Evolutionary conservation across 192 early-diverging fungal genomes (phyloP).

Genomic region (Coemansia sp.): DNA sequence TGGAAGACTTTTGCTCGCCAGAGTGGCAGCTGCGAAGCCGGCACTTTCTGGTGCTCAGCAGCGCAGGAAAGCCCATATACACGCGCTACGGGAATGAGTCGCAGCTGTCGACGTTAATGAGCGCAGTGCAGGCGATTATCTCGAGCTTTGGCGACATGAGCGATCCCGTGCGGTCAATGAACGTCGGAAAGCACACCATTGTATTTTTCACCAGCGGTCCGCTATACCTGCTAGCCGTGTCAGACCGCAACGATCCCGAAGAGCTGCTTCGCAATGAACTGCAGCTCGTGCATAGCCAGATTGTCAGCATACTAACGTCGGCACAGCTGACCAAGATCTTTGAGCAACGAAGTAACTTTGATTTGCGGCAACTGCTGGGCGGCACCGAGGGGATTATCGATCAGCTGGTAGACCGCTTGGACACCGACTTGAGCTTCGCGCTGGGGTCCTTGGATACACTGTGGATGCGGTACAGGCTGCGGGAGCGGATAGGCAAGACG

Average conservation of each 20-base stretch:
- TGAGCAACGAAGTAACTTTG: constrained; percentile 82
- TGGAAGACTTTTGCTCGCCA: constrained; percentile 43
- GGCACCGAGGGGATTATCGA: constrained; percentile 82
- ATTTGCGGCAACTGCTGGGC: constrained; percentile 78
- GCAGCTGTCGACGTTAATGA: constrained; percentile 82
- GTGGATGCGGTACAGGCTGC: constrained; percentile 62
- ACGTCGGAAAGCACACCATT: constrained; percentile 68
- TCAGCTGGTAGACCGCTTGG: constrained; percentile 69
- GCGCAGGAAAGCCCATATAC: constrained; percentile 94
- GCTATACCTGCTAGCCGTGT: constrained; percentile 81
- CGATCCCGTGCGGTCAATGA: constrained; percentile 65
- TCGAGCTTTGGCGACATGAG: constrained; percentile 81
- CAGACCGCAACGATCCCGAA: constrained; percentile 76
- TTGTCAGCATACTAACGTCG: constrained; percentile 78
- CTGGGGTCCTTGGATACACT: constrained; percentile 75
- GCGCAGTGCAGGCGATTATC: constrained; percentile 85
- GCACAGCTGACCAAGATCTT: constrained; percentile 84
- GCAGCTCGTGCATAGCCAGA: constrained; percentile 73
- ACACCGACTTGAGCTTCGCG: constrained; percentile 68
- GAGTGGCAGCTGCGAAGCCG: constrained; percentile 54
- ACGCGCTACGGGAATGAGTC: constrained; percentile 90
- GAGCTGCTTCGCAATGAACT: constrained; percentile 78
- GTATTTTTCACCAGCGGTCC: constrained; percentile 82
- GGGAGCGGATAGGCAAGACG: constrained; percentile 67
- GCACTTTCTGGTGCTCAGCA: constrained; percentile 92